These are phyloP conservation scores for Pseudogymnoascus verrucosus DNA, from an alignment of 2,329 filamentous ascomycete species.

Conservation along the genomic window DNA sequence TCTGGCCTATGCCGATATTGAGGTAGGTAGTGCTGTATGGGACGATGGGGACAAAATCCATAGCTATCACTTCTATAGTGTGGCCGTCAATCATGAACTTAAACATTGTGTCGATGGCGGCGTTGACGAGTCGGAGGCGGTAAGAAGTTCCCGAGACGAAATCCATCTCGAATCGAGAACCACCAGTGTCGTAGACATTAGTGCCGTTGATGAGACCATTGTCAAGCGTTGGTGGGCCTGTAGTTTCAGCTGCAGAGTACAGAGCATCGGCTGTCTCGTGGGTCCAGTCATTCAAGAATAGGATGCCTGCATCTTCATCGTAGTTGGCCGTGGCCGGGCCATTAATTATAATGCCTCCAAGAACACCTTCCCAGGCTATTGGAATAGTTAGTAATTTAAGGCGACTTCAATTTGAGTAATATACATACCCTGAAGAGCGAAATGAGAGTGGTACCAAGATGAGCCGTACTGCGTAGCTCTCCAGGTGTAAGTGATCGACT, in stretches of 20 bases:
- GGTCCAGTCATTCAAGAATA: slow-evolving; percentile 31
- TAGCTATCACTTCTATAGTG: slow-evolving; percentile 56
- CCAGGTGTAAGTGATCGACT: slow-evolving; percentile 25
- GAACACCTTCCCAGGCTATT: slow-evolving; percentile 42
- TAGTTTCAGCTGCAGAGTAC: slow-evolving; percentile 15
- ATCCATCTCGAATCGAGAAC: slow-evolving; percentile 27
- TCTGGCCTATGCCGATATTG: slow-evolving; percentile 48
- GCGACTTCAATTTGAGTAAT: slow-evolving; percentile 27
- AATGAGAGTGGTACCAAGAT: slow-evolving; percentile 56
- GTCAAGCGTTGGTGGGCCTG: slow-evolving; percentile 18
- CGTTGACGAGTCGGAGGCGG: slow-evolving; percentile 41
- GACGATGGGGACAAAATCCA: slow-evolving; percentile 53
- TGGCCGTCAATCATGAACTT: slow-evolving; percentile 41
- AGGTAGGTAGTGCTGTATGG: slow-evolving; percentile 37
- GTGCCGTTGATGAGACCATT: slow-evolving; percentile 29
- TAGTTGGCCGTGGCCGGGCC: slow-evolving; percentile 51
- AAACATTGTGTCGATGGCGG: slow-evolving; percentile 37
- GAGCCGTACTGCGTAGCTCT: slow-evolving; percentile 35
- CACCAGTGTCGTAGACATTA: slow-evolving; percentile 23
- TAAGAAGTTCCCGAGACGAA: slow-evolving; percentile 38
- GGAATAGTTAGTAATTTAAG: not conserved
- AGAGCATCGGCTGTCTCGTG: slow-evolving; percentile 21
- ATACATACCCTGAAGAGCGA: slow-evolving; percentile 34
- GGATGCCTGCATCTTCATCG: slow-evolving; percentile 53
- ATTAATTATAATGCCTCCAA: slow-evolving; percentile 53